Percentiles rank a stretch among this genome's conserved stretches.
phyloP scores from a whole-genome alignment of 1,284 basidiomycete species.

The Peniophora sp. region DNA sequence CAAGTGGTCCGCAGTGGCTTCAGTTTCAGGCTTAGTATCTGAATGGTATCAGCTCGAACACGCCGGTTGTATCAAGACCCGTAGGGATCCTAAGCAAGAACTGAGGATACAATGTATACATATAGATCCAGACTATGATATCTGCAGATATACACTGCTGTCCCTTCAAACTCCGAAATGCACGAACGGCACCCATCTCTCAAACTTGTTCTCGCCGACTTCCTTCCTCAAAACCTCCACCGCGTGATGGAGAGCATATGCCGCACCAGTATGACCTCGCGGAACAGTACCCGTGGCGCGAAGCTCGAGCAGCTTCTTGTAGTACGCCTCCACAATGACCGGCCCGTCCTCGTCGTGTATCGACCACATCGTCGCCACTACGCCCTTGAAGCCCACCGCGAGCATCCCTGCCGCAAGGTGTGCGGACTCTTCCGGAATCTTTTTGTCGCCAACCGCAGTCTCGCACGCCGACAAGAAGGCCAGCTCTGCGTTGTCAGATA shows the following conservation, averaged over 20 bases:
- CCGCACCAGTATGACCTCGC: not conserved
- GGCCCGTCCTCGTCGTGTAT: not conserved
- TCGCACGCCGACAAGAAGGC: not conserved
- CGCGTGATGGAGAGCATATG: not conserved
- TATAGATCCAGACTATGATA: too few relatives aligned
- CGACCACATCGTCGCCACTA: not conserved
- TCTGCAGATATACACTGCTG: too few relatives aligned
- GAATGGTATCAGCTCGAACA: too few relatives aligned
- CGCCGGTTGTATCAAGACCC: too few relatives aligned
- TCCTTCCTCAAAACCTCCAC: not conserved
- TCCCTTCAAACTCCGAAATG: not conserved
- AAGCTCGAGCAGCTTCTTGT: not conserved
- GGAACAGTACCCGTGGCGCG: not conserved
- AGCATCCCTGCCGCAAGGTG: not conserved
- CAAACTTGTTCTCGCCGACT: not conserved
- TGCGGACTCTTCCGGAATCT: not conserved
- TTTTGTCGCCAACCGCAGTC: not conserved
- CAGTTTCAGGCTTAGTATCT: too few relatives aligned
- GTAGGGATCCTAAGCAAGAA: too few relatives aligned
- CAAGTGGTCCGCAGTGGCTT: too few relatives aligned
- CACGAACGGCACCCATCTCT: not conserved
- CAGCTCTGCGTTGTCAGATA: not conserved
- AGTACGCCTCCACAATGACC: not conserved
- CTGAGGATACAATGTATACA: too few relatives aligned
- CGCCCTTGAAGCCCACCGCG: not conserved